A percentile compares a stretch with the other conserved stretches of the same genome.
These are phyloP conservation scores for Thraustochytrium sp. DNA, from an alignment of 352 stramenopile genomes.

Conservation along the genomic window DNA sequence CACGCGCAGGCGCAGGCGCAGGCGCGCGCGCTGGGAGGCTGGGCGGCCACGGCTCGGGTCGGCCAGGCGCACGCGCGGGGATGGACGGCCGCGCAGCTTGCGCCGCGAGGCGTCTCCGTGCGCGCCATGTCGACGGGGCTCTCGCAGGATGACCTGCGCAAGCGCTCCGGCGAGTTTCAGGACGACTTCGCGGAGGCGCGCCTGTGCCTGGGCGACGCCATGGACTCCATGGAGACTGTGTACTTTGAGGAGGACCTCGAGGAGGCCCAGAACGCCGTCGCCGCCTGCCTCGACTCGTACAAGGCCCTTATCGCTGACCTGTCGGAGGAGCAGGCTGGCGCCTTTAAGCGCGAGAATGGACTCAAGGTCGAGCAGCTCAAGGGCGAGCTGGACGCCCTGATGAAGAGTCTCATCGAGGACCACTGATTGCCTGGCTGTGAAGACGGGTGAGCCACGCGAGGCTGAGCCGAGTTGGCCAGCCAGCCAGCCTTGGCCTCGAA, in stretches of 20 bases:
- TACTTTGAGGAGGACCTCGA: constrained; percentile 54
- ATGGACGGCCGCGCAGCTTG: too few species aligned
- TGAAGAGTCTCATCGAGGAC: constrained; percentile 37
- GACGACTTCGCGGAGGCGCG: constrained; percentile 53
- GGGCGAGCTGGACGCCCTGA: constrained; percentile 50
- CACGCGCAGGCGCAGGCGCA: too few species aligned
- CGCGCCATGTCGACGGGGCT: neutral
- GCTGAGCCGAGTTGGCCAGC: too few species aligned
- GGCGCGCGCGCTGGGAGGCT: too few species aligned
- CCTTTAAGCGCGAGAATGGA: constrained; percentile 50
- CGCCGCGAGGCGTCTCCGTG: too few species aligned
- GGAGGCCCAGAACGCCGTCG: constrained; percentile 48
- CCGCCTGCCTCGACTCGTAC: constrained; percentile 45
- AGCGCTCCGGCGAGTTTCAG: constrained; percentile 50
- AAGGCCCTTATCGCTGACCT: constrained; percentile 46
- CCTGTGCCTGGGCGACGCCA: constrained; percentile 52
- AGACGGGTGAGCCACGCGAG: too few species aligned
- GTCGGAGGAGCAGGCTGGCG: constrained; percentile 45
- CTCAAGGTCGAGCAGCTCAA: constrained; percentile 55
- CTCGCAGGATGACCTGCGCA: constrained; percentile 26
- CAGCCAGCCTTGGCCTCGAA: too few species aligned
- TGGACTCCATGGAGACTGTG: constrained; percentile 48
- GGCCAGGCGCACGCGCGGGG: too few species aligned
- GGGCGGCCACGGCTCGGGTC: too few species aligned
- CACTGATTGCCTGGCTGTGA: too few species aligned